Base-by-base conservation (phyloP, 768 basidiomycete species). In the Serendipita indica region DNA sequence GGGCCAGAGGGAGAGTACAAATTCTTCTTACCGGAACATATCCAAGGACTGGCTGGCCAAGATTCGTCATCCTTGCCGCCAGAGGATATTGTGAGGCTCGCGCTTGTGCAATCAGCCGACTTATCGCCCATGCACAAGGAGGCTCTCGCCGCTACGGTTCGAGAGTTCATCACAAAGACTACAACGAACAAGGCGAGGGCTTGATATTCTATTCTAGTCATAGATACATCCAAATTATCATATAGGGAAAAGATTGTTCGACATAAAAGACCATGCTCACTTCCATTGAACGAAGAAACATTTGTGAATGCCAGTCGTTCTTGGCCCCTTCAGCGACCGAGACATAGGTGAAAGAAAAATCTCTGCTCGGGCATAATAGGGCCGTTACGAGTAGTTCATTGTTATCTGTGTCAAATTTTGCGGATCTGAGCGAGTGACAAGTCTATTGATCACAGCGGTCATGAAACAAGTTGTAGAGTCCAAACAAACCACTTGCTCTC, bases 281-380 rank as follows among this genome's bases (percentile, higher is more conserved):
- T 43, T 25, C 41, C 41, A 7, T 43, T 43, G 5, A 7, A 6
- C 27, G 41, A 43, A 43, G 41, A 43, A 43, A 43, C 27, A 25
- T 25, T 43, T 43, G 41, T 43, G 41, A 43, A n/a, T 25, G 41
- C 41, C 41, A 25, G 27, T 7, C 5, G 18, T n/a, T 43, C 18
- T 43, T 43, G 41, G 41, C 41, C 41, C 41, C 41, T 43, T 6
- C 27, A 43, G 41, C 41, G 27, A 43, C 41, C 41, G 41, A 43
- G 41, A 43, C 41, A n/a, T n/a, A 43, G 41, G 41, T 43, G n/a
- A 25, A 43, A 43, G 27, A 43, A 43, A 43, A 43, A 7, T 5
- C 41, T n/a, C 5, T n/a, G 41, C 41, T 43, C 41, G 41, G 41
- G 41, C 41, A 43, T 43, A 43, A 43, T 43, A n/a, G n/a, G 41